These are phyloP conservation scores for Penicillium soppii DNA, from an alignment of 495 filamentous ascomycete genomes.

Conservation along the genomic window DNA sequence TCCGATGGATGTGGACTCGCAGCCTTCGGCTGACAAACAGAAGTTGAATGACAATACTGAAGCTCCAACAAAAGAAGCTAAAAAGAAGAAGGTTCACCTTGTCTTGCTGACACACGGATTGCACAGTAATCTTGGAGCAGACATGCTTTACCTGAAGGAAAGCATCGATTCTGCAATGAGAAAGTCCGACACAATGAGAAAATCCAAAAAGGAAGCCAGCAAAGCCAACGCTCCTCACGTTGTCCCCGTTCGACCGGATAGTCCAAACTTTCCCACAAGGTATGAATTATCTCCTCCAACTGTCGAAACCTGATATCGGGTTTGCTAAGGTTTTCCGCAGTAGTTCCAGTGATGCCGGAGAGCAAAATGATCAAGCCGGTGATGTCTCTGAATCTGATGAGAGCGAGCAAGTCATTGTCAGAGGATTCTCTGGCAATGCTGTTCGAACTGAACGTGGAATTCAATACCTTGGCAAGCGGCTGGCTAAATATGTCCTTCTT, in stretches of 20 bases:
- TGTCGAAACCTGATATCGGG: too few relatives aligned
- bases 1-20: constrained; percentile 11
- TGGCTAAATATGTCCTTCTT: constrained; percentile 84
- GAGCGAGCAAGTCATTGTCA: constrained; percentile 89
- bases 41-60: not conserved
- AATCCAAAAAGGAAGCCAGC: constrained; percentile 61
- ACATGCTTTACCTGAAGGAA: constrained; percentile 97
- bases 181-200: constrained; percentile 68
- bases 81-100: constrained; percentile 75
- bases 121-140: constrained; percentile 93
- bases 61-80: constrained; percentile 1
- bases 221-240: constrained; percentile 21
- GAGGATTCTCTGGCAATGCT: constrained; percentile 88
- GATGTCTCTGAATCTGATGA: constrained; percentile 45
- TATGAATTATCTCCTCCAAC: not conserved
- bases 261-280: not conserved
- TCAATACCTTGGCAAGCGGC: constrained; percentile 91
- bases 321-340: too few relatives aligned
- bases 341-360: not conserved
- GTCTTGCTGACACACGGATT: constrained; percentile 92
- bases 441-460: constrained; percentile 91
- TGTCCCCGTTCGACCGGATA: not conserved
- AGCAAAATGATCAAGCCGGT: not conserved
- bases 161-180: constrained; percentile 83
- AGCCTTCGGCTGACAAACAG: not conserved